Evolutionary conservation across 139 green algal species (phyloP).

Genomic region (Mychonastes homosphaera): DNA sequence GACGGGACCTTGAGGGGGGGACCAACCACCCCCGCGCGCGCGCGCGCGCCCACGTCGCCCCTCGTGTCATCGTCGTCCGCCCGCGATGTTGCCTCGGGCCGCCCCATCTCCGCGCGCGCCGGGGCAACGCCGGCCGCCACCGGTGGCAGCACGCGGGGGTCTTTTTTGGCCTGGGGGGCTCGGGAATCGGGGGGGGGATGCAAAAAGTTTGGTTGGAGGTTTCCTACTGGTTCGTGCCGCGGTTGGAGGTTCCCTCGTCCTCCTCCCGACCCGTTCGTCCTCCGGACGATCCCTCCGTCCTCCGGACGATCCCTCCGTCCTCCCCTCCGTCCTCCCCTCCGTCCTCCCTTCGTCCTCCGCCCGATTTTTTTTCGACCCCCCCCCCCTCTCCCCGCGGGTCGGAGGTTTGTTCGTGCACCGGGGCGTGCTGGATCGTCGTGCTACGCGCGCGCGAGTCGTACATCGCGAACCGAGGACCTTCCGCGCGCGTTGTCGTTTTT

Average conservation of each 20-base stretch:
- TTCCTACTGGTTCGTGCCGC: constrained; percentile 74
- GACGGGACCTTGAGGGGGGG: not conserved
- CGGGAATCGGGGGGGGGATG: not conserved
- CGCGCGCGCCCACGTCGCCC: not conserved
- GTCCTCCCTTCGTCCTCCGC: too few relatives aligned
- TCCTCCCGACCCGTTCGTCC: not conserved
- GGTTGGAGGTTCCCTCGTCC: not conserved
- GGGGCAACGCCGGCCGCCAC: not conserved
- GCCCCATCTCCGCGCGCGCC: not conserved
- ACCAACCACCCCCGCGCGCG: not conserved
- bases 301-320: not conserved
- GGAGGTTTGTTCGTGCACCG: too few relatives aligned
- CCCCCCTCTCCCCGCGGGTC: too few relatives aligned
- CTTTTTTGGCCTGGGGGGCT: not conserved
- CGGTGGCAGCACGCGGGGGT: not conserved
- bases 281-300: not conserved
- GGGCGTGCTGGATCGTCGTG: too few relatives aligned
- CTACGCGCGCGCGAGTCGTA: too few relatives aligned
- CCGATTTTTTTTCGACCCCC: too few relatives aligned
- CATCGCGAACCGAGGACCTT: too few relatives aligned
- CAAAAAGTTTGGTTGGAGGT: constrained; percentile 60
- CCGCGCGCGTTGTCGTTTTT: too few relatives aligned
- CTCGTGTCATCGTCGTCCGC: not conserved
- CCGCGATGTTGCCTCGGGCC: not conserved
- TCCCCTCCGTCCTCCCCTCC: not conserved